phyloP scores from a whole-genome alignment of 441 rosid species.

The Viola pubescens region DNA sequence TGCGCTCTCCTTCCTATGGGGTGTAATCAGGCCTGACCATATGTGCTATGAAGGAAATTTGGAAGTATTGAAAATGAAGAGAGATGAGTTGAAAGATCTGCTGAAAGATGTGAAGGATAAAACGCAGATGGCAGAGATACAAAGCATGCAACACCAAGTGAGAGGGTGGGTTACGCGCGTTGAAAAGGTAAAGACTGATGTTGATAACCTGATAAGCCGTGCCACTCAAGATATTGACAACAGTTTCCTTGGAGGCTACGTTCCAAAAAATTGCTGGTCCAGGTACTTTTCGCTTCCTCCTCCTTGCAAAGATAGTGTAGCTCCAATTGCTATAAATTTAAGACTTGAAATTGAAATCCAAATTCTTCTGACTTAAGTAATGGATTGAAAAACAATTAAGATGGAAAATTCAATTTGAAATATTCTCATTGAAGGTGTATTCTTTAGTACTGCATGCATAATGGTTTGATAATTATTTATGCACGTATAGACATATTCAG shows the following conservation, averaged over 20 bases:
- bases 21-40: slow-evolving; percentile 6
- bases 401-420: too few relatives aligned
- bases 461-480: too few relatives aligned
- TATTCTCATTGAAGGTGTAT: too few relatives aligned
- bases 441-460: too few relatives aligned
- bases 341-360: too few relatives aligned
- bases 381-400: too few relatives aligned
- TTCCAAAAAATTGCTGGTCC: slow-evolving; percentile 12
- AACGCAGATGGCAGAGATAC: slow-evolving; percentile 8
- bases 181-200: neutral
- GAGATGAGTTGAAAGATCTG: neutral
- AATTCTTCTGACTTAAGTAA: too few relatives aligned
- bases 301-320: too few relatives aligned
- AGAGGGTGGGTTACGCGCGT: slow-evolving; percentile 5
- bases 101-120: neutral
- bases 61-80: neutral
- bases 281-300: too few relatives aligned
- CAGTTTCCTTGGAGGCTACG: slow-evolving; percentile 14
- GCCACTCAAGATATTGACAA: slow-evolving; percentile 14
- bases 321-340: too few relatives aligned
- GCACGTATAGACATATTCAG: too few relatives aligned
- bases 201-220: neutral
- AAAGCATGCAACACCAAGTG: neutral
- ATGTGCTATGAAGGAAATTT: slow-evolving; percentile 11
- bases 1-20: slow-evolving; percentile 11